phyloP scores from a whole-genome alignment of 192 early-diverging fungal genomes.

The Coemansia asiatica region DNA sequence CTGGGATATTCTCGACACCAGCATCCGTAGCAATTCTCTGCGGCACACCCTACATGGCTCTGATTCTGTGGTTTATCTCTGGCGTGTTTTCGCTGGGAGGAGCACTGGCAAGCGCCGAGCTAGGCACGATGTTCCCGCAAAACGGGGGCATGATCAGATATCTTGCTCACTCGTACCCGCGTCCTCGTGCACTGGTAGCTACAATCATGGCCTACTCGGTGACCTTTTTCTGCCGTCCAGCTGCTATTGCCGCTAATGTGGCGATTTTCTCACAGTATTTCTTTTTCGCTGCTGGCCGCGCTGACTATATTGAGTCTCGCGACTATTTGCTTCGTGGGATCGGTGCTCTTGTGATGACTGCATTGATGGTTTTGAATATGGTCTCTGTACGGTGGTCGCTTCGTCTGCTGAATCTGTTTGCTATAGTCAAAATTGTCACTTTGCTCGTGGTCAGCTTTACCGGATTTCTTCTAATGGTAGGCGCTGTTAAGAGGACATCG shows the following conservation, averaged over 20 bases:
- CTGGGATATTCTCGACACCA: constrained; percentile 78
- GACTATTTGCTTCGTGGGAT: constrained; percentile 54
- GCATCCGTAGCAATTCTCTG: constrained; percentile 67
- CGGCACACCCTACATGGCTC: constrained; percentile 65
- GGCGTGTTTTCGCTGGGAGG: constrained; percentile 78
- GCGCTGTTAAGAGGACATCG: constrained; percentile 44
- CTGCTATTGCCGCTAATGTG: constrained; percentile 54
- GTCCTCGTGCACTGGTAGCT: constrained; percentile 53
- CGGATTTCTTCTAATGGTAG: constrained; percentile 68
- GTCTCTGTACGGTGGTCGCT: constrained; percentile 65
- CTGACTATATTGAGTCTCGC: constrained; percentile 23
- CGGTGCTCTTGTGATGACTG: constrained; percentile 58
- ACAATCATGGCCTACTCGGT: constrained; percentile 59
- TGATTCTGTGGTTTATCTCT: constrained; percentile 70
- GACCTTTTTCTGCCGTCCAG: constrained; percentile 57
- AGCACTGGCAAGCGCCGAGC: constrained; percentile 82
- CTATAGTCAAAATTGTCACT: constrained; percentile 68
- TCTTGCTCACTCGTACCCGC: constrained; percentile 64
- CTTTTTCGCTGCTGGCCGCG: constrained; percentile 45
- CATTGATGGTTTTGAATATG: constrained; percentile 63
- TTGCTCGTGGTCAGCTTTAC: constrained; percentile 65
- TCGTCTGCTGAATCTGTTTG: constrained; percentile 67
- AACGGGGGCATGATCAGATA: constrained; percentile 91
- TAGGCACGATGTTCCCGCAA: constrained; percentile 81
- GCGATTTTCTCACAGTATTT: constrained; percentile 57